These are phyloP conservation scores for Ceratocystis harringtonii DNA, from an alignment of 2,329 filamentous ascomycete species.

Conservation along the genomic window DNA sequence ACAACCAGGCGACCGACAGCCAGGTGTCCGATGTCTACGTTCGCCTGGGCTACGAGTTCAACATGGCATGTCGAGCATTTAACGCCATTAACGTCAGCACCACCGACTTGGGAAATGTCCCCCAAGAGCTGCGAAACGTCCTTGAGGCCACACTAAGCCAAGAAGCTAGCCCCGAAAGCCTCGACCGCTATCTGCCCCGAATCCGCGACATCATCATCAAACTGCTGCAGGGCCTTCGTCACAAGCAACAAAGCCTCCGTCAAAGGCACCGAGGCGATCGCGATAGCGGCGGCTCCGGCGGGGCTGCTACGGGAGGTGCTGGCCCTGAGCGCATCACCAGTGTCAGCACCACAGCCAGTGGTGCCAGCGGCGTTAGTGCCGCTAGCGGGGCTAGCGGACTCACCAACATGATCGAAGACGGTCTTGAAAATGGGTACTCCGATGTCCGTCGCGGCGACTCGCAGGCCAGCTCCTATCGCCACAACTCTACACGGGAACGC, in stretches of 20 bases:
- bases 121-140: constrained; percentile 76
- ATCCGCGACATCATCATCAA: constrained; percentile 99
- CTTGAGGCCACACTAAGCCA: constrained; percentile 93
- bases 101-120: constrained; percentile 83
- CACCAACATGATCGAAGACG: constrained; percentile 45
- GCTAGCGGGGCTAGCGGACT: constrained; percentile 43
- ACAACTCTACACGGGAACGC: constrained; percentile 35
- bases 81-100: constrained; percentile 95
- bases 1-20: constrained; percentile 75
- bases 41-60: constrained; percentile 94
- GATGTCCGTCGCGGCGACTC: constrained; percentile 22
- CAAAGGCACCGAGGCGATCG: constrained; percentile 46
- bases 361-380: constrained; percentile 44
- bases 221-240: constrained; percentile 84
- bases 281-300: constrained; percentile 25
- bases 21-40: constrained; percentile 98
- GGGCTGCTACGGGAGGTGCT: constrained; percentile 22
- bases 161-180: constrained; percentile 81
- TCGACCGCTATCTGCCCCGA: constrained; percentile 82
- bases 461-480: constrained; percentile 34
- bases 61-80: constrained; percentile 94
- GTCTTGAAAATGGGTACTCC: constrained; percentile 37
- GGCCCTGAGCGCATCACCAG: constrained; percentile 37
- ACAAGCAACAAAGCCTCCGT: constrained; percentile 81
- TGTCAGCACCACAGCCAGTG: constrained; percentile 38